phyloP scores from a whole-genome alignment of 768 basidiomycete species.

The Podaxis sp. region DNA sequence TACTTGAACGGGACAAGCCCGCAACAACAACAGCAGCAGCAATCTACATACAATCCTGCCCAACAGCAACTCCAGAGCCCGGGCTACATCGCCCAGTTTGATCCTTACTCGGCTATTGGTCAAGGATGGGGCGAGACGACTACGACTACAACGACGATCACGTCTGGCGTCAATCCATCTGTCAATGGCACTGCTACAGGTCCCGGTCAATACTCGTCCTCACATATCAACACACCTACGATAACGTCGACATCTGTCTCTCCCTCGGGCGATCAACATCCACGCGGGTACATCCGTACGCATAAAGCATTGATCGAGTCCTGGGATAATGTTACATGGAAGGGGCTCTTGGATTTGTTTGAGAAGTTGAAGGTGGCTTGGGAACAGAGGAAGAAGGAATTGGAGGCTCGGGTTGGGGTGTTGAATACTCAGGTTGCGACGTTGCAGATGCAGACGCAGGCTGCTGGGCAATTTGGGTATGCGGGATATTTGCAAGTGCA shows the following conservation, averaged over 20 bases:
- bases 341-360: constrained; percentile 61
- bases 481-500: constrained; percentile 42
- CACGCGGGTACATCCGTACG: constrained; percentile 62
- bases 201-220: constrained; percentile 11
- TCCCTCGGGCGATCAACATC: constrained; percentile 50
- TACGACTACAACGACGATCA: constrained; percentile 19
- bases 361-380: constrained; percentile 68
- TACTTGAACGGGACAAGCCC: constrained; percentile 32
- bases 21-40: constrained; percentile 28
- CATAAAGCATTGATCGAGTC: constrained; percentile 70
- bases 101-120: constrained; percentile 48
- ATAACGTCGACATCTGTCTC: constrained; percentile 25
- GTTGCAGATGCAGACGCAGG: constrained; percentile 44
- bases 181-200: constrained; percentile 16
- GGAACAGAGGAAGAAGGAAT: constrained; percentile 57
- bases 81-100: constrained; percentile 49
- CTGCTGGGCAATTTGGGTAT: constrained; percentile 21
- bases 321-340: constrained; percentile 74
- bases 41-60: constrained; percentile 38
- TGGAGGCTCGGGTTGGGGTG: constrained; percentile 46
- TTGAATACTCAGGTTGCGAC: constrained; percentile 27
- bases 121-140: constrained; percentile 39
- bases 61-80: constrained; percentile 50
- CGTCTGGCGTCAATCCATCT: constrained; percentile 18
- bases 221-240: constrained; percentile 6